These are phyloP conservation scores for Daldinia grandis DNA, from an alignment of 495 filamentous ascomycete species.

Conservation along the genomic window DNA sequence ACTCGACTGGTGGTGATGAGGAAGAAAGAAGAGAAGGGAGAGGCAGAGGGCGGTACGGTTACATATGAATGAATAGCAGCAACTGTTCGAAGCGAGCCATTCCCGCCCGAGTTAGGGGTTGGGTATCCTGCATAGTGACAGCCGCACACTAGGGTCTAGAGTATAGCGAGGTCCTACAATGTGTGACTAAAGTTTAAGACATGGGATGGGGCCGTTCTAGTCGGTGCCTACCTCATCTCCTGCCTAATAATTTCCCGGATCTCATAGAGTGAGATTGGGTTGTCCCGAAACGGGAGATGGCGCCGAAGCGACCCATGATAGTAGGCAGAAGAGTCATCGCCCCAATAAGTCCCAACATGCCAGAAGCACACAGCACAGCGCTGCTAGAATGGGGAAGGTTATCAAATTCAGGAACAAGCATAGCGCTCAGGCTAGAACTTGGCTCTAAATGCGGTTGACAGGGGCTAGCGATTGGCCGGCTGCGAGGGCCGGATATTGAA, in stretches of 20 bases:
- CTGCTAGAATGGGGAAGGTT: constrained; percentile 22
- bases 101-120: constrained; percentile 5
- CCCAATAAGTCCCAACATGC: constrained; percentile 5
- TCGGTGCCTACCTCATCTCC: neutral
- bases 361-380: neutral
- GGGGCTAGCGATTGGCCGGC: constrained; percentile 19
- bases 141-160: constrained; percentile 14
- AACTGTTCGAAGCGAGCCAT: constrained; percentile 11
- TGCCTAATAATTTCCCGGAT: constrained; percentile 26
- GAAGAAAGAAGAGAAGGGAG: constrained; percentile 23
- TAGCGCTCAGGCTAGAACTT: constrained; percentile 29
- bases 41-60: neutral
- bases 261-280: constrained; percentile 2
- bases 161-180: constrained; percentile 12
- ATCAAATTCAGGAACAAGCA: constrained; percentile 32
- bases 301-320: constrained; percentile 22
- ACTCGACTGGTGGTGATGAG: constrained; percentile 41
- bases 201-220: neutral
- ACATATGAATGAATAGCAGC: constrained; percentile 21
- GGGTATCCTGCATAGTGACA: constrained; percentile 8
- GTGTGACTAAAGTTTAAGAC: constrained; percentile 17
- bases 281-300: constrained; percentile 26
- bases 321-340: constrained; percentile 4
- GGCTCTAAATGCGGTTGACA: constrained; percentile 1
- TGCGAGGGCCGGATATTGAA: constrained; percentile 2